phyloP scores from a whole-genome alignment of 2,329 filamentous ascomycete species.

The Rachicladosporium sp. region DNA sequence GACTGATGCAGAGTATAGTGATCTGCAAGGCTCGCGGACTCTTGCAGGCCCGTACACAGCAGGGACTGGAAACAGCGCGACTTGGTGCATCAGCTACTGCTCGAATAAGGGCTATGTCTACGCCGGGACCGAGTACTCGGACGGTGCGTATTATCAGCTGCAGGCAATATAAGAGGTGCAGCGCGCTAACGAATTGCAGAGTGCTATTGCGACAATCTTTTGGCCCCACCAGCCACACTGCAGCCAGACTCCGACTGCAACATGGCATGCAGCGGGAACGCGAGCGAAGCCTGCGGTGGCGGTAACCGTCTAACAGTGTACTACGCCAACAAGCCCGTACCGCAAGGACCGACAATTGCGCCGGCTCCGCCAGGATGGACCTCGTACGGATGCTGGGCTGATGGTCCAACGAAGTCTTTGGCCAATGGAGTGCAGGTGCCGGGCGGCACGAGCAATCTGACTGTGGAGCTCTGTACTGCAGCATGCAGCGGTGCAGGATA shows the following conservation, averaged over 20 bases:
- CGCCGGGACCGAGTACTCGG: conserved; percentile 15
- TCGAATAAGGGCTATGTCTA: conserved; percentile 12
- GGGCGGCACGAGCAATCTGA: conserved; percentile 13
- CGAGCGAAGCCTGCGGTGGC: conserved; percentile 17
- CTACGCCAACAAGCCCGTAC: conserved; percentile 11
- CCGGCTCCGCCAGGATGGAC: conserved; percentile 15
- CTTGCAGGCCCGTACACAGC: conserved; percentile 5
- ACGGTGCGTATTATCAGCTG: background rate
- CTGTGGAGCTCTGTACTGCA: conserved; percentile 16
- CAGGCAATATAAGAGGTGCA: background rate
- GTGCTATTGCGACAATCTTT: conserved; percentile 15
- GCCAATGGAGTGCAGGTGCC: conserved; percentile 11
- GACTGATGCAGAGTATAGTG: conserved; percentile 6
- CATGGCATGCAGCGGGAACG: conserved; percentile 20
- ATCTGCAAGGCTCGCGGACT: conserved; percentile 8
- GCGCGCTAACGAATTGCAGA: conserved; percentile 6
- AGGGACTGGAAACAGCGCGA: conserved; percentile 11
- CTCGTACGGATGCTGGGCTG: conserved; percentile 22
- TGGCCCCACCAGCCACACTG: conserved; percentile 9
- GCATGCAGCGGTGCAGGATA: conserved; percentile 19
- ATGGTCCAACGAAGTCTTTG: conserved; percentile 12
- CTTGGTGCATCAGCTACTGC: conserved; percentile 11
- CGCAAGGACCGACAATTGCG: conserved; percentile 10
- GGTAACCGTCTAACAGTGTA: conserved; percentile 15
- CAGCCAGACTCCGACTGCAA: conserved; percentile 15